Conservation (phyloP, 768 basidiomycete species). For the Hypholoma sublateritium region DNA sequence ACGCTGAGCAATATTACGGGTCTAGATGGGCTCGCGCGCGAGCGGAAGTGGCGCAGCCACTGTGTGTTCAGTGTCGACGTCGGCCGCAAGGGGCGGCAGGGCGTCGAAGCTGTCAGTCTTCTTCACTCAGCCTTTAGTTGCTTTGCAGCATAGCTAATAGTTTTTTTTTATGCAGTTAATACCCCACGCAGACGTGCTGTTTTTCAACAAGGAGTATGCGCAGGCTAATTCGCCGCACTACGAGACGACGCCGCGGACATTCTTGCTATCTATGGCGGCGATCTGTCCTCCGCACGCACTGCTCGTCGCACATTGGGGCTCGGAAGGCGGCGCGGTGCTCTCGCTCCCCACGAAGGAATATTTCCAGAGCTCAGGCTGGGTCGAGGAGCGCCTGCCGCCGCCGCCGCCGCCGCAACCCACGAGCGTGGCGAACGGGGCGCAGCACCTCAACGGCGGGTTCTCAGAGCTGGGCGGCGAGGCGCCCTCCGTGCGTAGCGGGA, state of each 20-base stretch:
- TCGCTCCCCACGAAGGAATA: constrained; percentile 84
- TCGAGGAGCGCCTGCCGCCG: constrained; percentile 44
- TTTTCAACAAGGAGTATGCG: constrained; percentile 73
- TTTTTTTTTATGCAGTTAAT: constrained; percentile 51
- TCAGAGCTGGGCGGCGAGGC: constrained; percentile 30
- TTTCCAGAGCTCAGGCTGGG: constrained; percentile 84
- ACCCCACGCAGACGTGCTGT: constrained; percentile 81
- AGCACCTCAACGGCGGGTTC: constrained; percentile 16
- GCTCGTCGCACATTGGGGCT: constrained; percentile 80
- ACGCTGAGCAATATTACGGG: constrained; percentile 78
- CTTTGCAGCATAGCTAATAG: too few relatives aligned
- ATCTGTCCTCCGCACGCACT: constrained; percentile 72
- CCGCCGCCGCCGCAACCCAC: constrained; percentile 8
- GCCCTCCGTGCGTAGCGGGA: constrained; percentile 61
- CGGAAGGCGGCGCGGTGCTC: constrained; percentile 77
- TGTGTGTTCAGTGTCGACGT: constrained; percentile 83
- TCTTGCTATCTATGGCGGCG: constrained; percentile 70
- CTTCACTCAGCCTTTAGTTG: too few relatives aligned
- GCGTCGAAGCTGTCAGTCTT: constrained; percentile 71
- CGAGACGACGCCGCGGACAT: constrained; percentile 68
- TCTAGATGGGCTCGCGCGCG: constrained; percentile 77
- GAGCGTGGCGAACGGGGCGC: constrained; percentile 7
- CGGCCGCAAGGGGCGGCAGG: constrained; percentile 70
- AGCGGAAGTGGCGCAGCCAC: constrained; percentile 80
- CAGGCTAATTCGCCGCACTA: constrained; percentile 59